A percentile compares a stretch with the other conserved stretches of the same genome.
phyloP scores from a whole-genome alignment of 2,329 filamentous ascomycete genomes.

The Cordyceps fumosorosea region DNA sequence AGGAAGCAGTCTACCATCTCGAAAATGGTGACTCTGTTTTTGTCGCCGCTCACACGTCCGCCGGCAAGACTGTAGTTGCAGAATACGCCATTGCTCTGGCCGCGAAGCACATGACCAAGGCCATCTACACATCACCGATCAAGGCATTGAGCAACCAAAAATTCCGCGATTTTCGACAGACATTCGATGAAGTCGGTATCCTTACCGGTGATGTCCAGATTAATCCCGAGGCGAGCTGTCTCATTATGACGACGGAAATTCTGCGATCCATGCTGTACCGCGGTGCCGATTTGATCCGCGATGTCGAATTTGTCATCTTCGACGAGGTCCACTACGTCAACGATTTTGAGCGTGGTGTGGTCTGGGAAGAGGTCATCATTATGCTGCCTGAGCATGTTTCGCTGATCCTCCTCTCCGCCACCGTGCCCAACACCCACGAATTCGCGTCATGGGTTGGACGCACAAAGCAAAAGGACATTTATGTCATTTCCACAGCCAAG shows the following conservation, averaged over 20 bases:
- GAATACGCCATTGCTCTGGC: conserved; percentile 96
- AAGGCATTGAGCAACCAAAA: conserved; percentile 98
- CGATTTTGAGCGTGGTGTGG: conserved; percentile 88
- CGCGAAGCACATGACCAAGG: conserved; percentile 98
- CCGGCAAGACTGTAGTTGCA: conserved; percentile 95
- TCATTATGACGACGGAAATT: conserved; percentile 99
- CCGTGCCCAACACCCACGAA: conserved; percentile 94
- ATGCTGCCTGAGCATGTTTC: conserved; percentile 98
- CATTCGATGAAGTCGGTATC: conserved; percentile 94
- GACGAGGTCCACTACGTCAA: conserved; percentile 99
- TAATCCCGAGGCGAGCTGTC: conserved; percentile 90
- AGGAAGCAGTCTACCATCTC: conserved; percentile 95
- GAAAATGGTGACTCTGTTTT: conserved; percentile 97
- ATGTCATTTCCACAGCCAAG: conserved; percentile 96
- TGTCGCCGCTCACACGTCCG: conserved; percentile 94
- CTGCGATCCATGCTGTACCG: conserved; percentile 96
- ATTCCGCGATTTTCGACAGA: conserved; percentile 85
- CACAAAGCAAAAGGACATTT: conserved; percentile 98
- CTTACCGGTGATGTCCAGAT: conserved; percentile 97
- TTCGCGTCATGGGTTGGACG: conserved; percentile 98
- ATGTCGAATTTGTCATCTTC: conserved; percentile 98
- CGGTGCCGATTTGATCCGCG: conserved; percentile 88
- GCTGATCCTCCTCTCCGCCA: conserved; percentile 88
- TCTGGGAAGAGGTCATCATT: conserved; percentile 99
- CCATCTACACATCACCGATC: conserved; percentile 97